phyloP scores from a whole-genome alignment of 805 yeast species.

The Candida sphagnicola region DNA sequence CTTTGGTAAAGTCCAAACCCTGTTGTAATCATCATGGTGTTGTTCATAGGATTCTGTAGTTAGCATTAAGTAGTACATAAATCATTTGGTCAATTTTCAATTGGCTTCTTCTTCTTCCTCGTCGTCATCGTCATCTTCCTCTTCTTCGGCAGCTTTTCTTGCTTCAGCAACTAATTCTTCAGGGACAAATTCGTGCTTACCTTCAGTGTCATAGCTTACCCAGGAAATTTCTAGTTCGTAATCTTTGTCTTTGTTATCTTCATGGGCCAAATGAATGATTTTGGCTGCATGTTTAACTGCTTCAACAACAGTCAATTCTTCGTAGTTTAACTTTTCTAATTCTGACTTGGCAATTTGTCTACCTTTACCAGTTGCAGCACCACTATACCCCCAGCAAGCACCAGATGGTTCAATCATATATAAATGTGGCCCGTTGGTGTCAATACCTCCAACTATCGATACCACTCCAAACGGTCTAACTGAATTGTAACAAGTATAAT shows the following conservation, averaged over 20 bases:
- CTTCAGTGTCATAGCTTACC: constrained; percentile 74
- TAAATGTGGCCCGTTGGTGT: constrained; percentile 83
- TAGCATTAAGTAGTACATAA: too few relatives aligned
- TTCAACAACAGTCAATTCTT: constrained; percentile 64
- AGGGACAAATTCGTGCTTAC: constrained; percentile 78
- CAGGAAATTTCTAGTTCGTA: constrained; percentile 93
- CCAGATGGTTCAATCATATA: constrained; percentile 99
- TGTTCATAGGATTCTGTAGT: too few relatives aligned
- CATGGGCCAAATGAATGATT: constrained; percentile 91
- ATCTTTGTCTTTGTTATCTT: constrained; percentile 95
- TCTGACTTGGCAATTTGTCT: constrained; percentile 97
- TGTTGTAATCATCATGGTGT: too few relatives aligned
- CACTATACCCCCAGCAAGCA: constrained; percentile 93
- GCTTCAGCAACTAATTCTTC: constrained; percentile 80
- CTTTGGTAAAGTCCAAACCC: too few relatives aligned
- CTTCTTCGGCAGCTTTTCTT: constrained; percentile 75
- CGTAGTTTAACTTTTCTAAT: constrained; percentile 81
- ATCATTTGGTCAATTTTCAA: too few relatives aligned
- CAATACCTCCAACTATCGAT: constrained; percentile 91
- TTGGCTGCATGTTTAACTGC: constrained; percentile 94
- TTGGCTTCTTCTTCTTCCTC: constrained; percentile 15
- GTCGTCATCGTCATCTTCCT: constrained; percentile 72
- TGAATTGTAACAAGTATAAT: constrained; percentile 91
- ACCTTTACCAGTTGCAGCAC: constrained; percentile 98
- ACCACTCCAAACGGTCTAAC: constrained; percentile 97